A percentile compares a stretch with the other conserved stretches of the same genome.
Conservation (phyloP, 1,284 basidiomycete species). For the Moesziomyces aphidis region DNA sequence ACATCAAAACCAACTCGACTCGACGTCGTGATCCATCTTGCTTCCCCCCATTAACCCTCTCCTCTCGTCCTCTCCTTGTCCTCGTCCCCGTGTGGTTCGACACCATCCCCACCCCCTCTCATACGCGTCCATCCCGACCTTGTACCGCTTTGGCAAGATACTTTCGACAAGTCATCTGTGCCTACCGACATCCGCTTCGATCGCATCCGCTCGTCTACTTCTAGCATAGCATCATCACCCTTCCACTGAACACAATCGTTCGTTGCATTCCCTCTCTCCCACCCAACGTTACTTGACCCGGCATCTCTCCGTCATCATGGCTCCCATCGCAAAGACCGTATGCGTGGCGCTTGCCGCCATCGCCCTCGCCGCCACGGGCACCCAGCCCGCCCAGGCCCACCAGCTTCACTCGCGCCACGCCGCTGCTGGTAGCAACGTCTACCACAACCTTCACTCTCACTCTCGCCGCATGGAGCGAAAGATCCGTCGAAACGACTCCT, state of each 20-base stretch:
- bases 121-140: neutral
- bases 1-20: constrained; percentile 15
- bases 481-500: constrained; percentile 37
- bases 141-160: constrained; percentile 9
- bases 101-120: constrained; percentile 5
- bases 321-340: constrained; percentile 51
- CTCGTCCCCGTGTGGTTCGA: constrained; percentile 15
- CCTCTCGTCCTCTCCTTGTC: constrained; percentile 1
- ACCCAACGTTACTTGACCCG: neutral
- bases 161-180: constrained; percentile 26
- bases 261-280: constrained; percentile 5
- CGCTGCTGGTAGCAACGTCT: constrained; percentile 50
- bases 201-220: constrained; percentile 6
- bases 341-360: constrained; percentile 48
- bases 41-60: neutral
- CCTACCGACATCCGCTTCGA: neutral
- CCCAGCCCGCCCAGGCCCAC: constrained; percentile 39
- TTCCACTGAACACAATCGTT: constrained; percentile 4
- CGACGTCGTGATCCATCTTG: constrained; percentile 3
- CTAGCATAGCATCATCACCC: constrained; percentile 2
- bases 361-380: constrained; percentile 36
- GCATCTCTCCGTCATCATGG: constrained; percentile 26
- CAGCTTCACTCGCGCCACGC: constrained; percentile 45
- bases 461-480: constrained; percentile 51
- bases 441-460: constrained; percentile 50